Percentiles rank a stretch among this genome's conserved stretches.
These are phyloP conservation scores for Glutinoglossum americanum DNA, from an alignment of 495 filamentous ascomycete genomes.

Conservation along the genomic window DNA sequence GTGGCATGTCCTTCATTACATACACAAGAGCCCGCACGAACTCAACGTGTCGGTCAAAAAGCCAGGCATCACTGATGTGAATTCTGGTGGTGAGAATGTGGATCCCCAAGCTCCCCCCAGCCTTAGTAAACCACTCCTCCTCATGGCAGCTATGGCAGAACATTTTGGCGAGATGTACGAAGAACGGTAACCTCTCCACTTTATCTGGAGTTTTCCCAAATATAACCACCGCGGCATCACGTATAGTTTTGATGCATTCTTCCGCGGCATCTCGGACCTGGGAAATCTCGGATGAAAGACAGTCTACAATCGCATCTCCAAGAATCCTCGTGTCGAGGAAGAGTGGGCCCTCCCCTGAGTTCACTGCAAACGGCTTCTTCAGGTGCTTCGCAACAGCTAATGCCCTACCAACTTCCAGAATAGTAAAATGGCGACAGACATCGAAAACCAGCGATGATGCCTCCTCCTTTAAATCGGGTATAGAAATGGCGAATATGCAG, in stretches of 20 bases:
- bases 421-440: constrained; percentile 68
- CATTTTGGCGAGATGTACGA: constrained; percentile 50
- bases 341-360: constrained; percentile 66
- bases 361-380: constrained; percentile 56
- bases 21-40: constrained; percentile 75
- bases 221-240: constrained; percentile 55
- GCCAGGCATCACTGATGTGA: constrained; percentile 64
- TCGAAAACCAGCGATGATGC: constrained; percentile 54
- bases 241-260: constrained; percentile 49
- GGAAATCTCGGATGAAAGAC: constrained; percentile 57
- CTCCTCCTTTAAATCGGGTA: constrained; percentile 54
- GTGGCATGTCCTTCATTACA: constrained; percentile 92
- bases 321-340: constrained; percentile 68
- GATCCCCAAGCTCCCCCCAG: constrained; percentile 77
- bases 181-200: constrained; percentile 56
- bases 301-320: constrained; percentile 72
- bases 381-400: constrained; percentile 53
- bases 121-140: constrained; percentile 95
- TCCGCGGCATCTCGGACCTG: constrained; percentile 72
- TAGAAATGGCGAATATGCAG: constrained; percentile 61
- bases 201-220: constrained; percentile 46
- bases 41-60: constrained; percentile 57
- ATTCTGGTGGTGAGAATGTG: constrained; percentile 58
- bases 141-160: constrained; percentile 91
- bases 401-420: constrained; percentile 72